A percentile compares a stretch with the other conserved stretches of the same genome.
Evolutionary conservation across 2,329 filamentous ascomycete species (phyloP).

Genomic region (Colletotrichum tropicicola): DNA sequence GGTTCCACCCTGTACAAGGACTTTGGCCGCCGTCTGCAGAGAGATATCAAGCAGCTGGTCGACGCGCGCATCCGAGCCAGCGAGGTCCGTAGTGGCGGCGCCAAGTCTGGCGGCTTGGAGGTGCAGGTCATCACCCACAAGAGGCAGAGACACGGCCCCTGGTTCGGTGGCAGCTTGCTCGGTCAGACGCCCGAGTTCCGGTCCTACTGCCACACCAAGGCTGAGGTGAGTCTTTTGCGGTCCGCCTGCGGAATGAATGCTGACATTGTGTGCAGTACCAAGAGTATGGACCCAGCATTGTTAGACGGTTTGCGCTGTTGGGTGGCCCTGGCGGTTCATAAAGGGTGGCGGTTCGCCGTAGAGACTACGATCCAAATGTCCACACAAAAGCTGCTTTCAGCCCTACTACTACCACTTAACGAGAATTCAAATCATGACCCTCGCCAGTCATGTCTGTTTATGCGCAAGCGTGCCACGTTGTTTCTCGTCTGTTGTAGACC

Average conservation of each 20-base stretch:
- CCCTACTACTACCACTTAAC: conserved; percentile 14
- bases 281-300: conserved; percentile 95
- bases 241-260: neutral
- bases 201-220: conserved; percentile 97
- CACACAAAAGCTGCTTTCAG: conserved; percentile 2
- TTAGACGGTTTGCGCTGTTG: conserved; percentile 90
- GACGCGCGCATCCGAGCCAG: conserved; percentile 93
- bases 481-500: neutral
- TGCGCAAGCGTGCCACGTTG: conserved; percentile 1
- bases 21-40: conserved; percentile 93
- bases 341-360: conserved; percentile 23
- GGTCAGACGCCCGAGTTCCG: conserved; percentile 98
- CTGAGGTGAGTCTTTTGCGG: conserved; percentile 59
- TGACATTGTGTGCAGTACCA: conserved; percentile 71
- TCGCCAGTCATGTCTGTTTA: conserved; percentile 6
- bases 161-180: conserved; percentile 96
- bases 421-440: conserved; percentile 26
- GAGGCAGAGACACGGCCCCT: conserved; percentile 94
- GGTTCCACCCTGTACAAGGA: conserved; percentile 99
- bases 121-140: conserved; percentile 98
- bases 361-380: conserved; percentile 7
- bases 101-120: conserved; percentile 91
- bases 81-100: conserved; percentile 90
- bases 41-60: conserved; percentile 95
- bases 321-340: conserved; percentile 89